Evolutionary conservation across 106 monocot species (phyloP), one percentile per base, ranked within the genome.

Genomic region (Phalaenopsis aphrodite): DNA sequence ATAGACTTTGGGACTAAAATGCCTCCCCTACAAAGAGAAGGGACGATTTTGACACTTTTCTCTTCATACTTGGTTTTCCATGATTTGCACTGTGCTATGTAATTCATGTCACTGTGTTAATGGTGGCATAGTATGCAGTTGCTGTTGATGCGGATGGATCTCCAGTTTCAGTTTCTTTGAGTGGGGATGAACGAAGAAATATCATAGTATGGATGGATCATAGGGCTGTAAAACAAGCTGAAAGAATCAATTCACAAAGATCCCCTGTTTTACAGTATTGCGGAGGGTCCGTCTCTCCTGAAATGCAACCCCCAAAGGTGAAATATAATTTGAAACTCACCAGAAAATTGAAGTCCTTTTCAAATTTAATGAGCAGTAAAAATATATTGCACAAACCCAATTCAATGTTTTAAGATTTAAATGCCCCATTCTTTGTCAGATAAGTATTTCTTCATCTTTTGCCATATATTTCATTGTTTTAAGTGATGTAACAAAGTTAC

Each of bases 271-370:
- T 99, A 24, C 92, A 92, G 79, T 99, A 89, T 72, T 94, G 91
- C 82, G 98, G 98, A 45, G 98, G 98, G 38, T 78, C 87, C 77
- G 78, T 98, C 36, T 94, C 94, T 37, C 98, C 98, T 71, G 98
- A 99, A 88, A 99, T 99, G 94, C 94, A 99, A 83, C 87, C 93
- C 36, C 98, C 98, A 45, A 99, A 99, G 92, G 98, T 98, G 84
- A 8, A 69, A 37, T 39, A 12, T 36, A 69, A 69, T 69, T 69
- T 69, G 61, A 69, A 69, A 19, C 14, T 69, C 69, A 7, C 21
- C 21, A 61, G 39, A 69, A 69, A 61, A 37, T 39, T 69, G 69
- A 69, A 69, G 38, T 37, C 8, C 15, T 69, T 69, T 21, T 61
- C 8, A 23, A 61, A 61, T 61, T 61, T 8, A 21, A 61, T 61